A percentile compares a stretch with the other conserved stretches of the same genome.
Conservation (phyloP, 371 early-diverging fungal species). For the Rhizopus arrhizus region DNA sequence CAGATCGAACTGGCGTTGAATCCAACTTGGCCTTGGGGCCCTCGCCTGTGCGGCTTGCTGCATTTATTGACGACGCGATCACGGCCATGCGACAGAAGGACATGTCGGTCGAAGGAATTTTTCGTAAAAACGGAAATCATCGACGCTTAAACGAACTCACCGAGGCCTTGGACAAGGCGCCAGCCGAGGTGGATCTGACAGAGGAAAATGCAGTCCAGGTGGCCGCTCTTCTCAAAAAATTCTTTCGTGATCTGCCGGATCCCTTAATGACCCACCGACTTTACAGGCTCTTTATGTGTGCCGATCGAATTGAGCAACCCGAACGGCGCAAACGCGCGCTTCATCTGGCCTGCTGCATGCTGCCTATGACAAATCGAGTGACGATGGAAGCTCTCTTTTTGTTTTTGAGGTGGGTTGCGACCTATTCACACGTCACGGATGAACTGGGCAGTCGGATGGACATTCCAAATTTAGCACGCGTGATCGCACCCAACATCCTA, state of each 20-base stretch:
- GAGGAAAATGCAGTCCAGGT: slow-evolving; percentile 87
- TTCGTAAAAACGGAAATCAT: slow-evolving; percentile 97
- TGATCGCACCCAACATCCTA: slow-evolving; percentile 93
- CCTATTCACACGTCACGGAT: slow-evolving; percentile 72
- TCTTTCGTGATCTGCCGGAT: slow-evolving; percentile 92
- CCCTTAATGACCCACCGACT: slow-evolving; percentile 91
- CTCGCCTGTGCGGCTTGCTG: slow-evolving; percentile 75
- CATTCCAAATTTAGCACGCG: slow-evolving; percentile 89
- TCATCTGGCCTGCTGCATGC: slow-evolving; percentile 80
- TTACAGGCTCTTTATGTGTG: slow-evolving; percentile 78
- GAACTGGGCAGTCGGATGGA: slow-evolving; percentile 92
- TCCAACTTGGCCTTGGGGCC: slow-evolving; percentile 80
- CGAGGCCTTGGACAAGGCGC: slow-evolving; percentile 80
- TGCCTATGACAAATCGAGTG: slow-evolving; percentile 91
- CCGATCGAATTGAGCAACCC: slow-evolving; percentile 66
- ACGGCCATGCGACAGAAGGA: slow-evolving; percentile 80
- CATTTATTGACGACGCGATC: slow-evolving; percentile 85
- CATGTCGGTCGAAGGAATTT: slow-evolving; percentile 91
- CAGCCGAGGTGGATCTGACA: slow-evolving; percentile 66
- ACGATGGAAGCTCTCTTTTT: slow-evolving; percentile 84
- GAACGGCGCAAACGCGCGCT: slow-evolving; percentile 64
- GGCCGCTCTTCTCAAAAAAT: slow-evolving; percentile 94
- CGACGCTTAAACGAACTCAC: slow-evolving; percentile 78
- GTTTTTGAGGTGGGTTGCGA: slow-evolving; percentile 86
- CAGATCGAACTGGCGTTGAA: slow-evolving; percentile 76